Evolutionary conservation across 495 filamentous ascomycete genomes (phyloP).

Genomic region (Paragyromitra xinjiangensis): DNA sequence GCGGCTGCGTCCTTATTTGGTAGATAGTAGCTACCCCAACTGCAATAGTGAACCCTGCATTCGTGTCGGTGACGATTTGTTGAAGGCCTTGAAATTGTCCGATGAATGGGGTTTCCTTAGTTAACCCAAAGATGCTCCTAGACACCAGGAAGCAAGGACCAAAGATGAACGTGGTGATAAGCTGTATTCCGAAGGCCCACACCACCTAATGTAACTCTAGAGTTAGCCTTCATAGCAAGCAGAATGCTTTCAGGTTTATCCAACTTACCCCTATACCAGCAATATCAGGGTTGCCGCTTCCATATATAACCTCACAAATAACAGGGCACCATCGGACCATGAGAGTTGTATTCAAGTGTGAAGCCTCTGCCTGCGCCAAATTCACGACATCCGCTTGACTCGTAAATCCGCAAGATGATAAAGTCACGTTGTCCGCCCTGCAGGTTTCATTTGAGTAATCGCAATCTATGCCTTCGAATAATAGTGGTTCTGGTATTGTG

Average conservation of each 20-base stretch:
- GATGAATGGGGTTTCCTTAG: not conserved
- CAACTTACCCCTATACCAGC: not conserved
- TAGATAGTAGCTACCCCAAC: not conserved
- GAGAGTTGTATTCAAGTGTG: not conserved
- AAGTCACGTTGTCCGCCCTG: not conserved
- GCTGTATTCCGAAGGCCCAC: not conserved
- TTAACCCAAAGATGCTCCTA: not conserved
- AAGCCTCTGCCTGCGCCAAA: not conserved
- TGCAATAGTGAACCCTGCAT: not conserved
- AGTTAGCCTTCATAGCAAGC: not conserved
- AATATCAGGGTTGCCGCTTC: not conserved
- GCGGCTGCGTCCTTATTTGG: not conserved
- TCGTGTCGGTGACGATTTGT: constrained; percentile 2
- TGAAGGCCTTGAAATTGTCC: not conserved
- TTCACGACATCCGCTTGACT: not conserved
- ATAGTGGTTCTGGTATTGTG: not conserved
- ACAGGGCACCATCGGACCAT: not conserved
- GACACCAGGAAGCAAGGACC: not conserved
- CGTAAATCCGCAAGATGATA: not conserved
- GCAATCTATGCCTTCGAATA: not conserved
- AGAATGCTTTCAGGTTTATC: not conserved
- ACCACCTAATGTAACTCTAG: not conserved
- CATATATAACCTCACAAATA: not conserved
- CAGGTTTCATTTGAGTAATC: not conserved
- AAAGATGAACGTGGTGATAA: not conserved